Base-by-base conservation (phyloP, 1,284 basidiomycete genomes). In the Singerocomus inundabilis region DNA sequence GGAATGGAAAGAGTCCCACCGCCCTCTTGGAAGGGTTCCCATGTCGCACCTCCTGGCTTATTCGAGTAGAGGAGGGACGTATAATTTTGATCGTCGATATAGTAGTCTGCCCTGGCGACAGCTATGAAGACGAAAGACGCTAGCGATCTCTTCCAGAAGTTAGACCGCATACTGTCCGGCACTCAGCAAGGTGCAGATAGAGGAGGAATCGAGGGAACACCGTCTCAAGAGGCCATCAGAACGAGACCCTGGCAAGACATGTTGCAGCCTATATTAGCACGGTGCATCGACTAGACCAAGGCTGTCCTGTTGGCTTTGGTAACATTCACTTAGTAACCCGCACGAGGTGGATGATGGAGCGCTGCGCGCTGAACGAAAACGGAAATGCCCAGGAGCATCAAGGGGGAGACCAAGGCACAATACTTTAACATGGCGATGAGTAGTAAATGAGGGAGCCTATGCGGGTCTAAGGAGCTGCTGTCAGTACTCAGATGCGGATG, bases 51-150 rank as follows among this genome's bases (percentile, higher is more conserved):
- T 6, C 40, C 41, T 29, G 58, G 51, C 21, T 50, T 61, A 28
- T 52, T 49, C n/a, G 54, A 50, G 33, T 52, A 61, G 9, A 46
- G 4, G 16, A 54, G 57, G 24, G 52, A 48, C 8, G 60, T 54
- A 15, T 16, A 34, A 28, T 60, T 57, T 40, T 56, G 53, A 16
- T 60, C 60, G 12, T 62, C 57, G 16, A 59, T 56, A 24, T 38
- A 49, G 28, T 60, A 60, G 30, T 60, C 55, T 36, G 51, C 57
- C n/a, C 18, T 49, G 24, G 33, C 38, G 11, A 49, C 28, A 24
- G 46, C 39, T 29, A 24, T 29, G 16, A 55, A 34, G 39, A 38
- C 49, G 2, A 43, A 36, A 15, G 40, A 34, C 25, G 25, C 39
- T 24, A 57, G 16, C 31, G 55, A 25, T 30, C 16, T 44, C 28